Base-by-base conservation (phyloP, 768 basidiomycete species). In the Boletales sp. region DNA sequence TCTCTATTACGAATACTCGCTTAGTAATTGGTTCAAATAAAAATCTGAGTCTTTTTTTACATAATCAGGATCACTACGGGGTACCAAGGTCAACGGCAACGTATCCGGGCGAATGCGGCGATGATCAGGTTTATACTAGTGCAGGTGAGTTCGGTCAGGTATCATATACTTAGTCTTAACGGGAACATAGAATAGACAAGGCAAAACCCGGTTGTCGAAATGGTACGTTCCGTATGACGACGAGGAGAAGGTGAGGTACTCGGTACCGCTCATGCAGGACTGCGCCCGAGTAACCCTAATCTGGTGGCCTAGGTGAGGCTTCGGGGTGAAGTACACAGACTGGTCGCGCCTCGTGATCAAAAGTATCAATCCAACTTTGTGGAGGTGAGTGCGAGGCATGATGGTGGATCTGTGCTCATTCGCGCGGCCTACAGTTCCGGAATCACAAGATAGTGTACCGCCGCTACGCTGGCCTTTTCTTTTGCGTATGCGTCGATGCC, bases 181-280 rank as follows among this genome's bases (percentile, higher is more conserved):
- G 18, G 32, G 8, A 42, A 11, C 18, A 31, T 39, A 98, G 94
- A 98, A 98, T 67, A 84, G 95, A 36, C 96, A 99, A 74, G 96
- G 96, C 15, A 99, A 99, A 74, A 98, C 95, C 4, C 79, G 96
- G 49, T 70, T 98, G 44, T 94, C 92, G 10, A 98, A 98, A 71
- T 99, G 95, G 95, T 98, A 98, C 74, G 91, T 91, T 25, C 96
- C 96, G 1, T 98, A 94, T 59, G 94, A 97, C 60, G 96, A 99
- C 64, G 96, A 99, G 59, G 96, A 98, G 77, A 99, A 98, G 85
- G 92, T 91, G 44, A 41, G 69, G 33, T 50, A 12, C 31, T 39
- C 32, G 61, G 34, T 39, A 13, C 30, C 8, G 2, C 21, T 43
- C 11, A 30, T 25, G 34, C 41, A 2, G 49, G 19, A 41, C 43